Conservation (phyloP, 805 yeast species). For the Nakazawaea pomicola region DNA sequence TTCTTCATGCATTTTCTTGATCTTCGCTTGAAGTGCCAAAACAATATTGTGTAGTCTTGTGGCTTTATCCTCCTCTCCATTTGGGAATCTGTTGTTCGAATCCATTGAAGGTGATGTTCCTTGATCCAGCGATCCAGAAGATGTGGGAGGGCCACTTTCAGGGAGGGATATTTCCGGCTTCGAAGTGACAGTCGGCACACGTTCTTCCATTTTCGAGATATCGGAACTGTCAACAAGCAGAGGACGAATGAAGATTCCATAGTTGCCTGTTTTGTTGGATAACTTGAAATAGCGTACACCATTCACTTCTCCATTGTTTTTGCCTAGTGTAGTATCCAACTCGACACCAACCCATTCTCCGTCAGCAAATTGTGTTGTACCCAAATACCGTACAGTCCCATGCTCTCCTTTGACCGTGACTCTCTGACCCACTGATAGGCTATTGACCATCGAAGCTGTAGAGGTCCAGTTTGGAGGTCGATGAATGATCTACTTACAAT, state of each 20-base stretch:
- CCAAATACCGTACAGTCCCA: conserved; percentile 48
- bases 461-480: too few species aligned
- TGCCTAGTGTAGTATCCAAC: conserved; percentile 34
- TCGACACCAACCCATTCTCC: conserved; percentile 56
- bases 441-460: too few species aligned
- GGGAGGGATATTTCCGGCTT: neutral
- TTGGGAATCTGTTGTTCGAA: neutral
- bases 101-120: neutral
- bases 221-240: conserved; percentile 18
- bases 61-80: neutral
- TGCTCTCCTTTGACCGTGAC: conserved; percentile 33
- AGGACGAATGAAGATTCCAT: conserved; percentile 49
- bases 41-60: conserved; percentile 28
- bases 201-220: neutral
- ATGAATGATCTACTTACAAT: too few species aligned
- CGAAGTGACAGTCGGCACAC: too few species aligned
- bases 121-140: too few species aligned
- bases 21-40: conserved; percentile 40
- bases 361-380: conserved; percentile 51
- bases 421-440: conserved; percentile 20
- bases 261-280: conserved; percentile 21
- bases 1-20: conserved; percentile 28
- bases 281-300: conserved; percentile 40
- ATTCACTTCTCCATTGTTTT: conserved; percentile 44
- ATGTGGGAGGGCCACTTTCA: too few species aligned